Conservation (phyloP, 148 eudicot species). For the Rhododendron mucronatum region DNA sequence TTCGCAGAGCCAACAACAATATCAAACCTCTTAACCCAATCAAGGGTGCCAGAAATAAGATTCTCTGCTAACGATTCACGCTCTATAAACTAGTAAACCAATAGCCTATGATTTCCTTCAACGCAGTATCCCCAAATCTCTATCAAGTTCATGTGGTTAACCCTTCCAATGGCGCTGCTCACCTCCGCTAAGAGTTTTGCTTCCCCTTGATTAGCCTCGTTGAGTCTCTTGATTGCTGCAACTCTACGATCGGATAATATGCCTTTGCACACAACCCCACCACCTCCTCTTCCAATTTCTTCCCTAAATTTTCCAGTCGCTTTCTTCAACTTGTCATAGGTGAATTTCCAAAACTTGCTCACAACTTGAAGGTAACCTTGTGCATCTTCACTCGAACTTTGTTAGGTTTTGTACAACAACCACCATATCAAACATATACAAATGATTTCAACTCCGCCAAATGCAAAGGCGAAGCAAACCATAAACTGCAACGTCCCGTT, state of each 20-base stretch:
- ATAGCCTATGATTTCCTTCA: conserved; percentile 6
- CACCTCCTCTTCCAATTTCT: conserved; percentile 31
- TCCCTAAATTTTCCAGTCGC: conserved; percentile 19
- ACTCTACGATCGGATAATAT: conserved; percentile 9
- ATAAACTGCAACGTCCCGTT: no score
- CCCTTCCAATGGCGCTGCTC: conserved; percentile 14
- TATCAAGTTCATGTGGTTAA: conserved; percentile 26
- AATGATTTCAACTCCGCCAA: no score
- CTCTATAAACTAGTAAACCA: conserved; percentile 17
- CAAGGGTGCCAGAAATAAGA: not conserved
- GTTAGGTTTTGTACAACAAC: not conserved
- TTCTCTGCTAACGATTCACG: conserved; percentile 10
- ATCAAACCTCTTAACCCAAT: conserved; percentile 5
- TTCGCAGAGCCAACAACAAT: conserved; percentile 8
- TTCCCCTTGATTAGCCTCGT: conserved; percentile 22
- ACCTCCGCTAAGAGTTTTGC: conserved; percentile 14
- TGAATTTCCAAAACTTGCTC: conserved; percentile 30
- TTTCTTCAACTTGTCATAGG: conserved; percentile 25
- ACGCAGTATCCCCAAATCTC: conserved; percentile 16
- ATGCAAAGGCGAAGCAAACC: no score
- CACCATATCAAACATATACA: not conserved
- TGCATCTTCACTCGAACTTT: not conserved
- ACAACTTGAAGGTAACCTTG: conserved; percentile 12
- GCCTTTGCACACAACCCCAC: conserved; percentile 15
- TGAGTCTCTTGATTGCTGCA: conserved; percentile 22